These are phyloP conservation scores for Miamiensis avidus DNA, from an alignment of 169 alveolate species.

Conservation along the genomic window DNA sequence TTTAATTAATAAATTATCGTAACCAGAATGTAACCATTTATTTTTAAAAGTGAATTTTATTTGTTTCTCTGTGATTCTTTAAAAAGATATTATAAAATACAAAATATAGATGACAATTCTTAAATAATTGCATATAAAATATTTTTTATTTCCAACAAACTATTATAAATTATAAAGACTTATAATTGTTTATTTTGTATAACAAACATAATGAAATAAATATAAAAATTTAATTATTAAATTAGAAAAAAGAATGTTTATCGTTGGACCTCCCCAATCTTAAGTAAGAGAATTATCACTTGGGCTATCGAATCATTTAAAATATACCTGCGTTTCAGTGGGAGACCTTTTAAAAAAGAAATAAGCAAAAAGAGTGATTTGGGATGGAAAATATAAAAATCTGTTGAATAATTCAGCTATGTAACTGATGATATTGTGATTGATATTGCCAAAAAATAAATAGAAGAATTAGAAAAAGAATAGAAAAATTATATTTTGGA, in stretches of 20 bases:
- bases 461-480: slow-evolving; percentile 71
- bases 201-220: too few species aligned
- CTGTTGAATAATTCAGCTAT: slow-evolving; percentile 58
- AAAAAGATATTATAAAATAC: too few species aligned
- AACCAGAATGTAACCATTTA: slow-evolving; percentile 58
- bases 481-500: slow-evolving; percentile 84
- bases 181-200: too few species aligned
- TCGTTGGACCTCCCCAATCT: slow-evolving; percentile 85
- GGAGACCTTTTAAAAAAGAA: slow-evolving; percentile 80
- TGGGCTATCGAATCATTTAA: slow-evolving; percentile 73
- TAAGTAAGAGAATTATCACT: slow-evolving; percentile 73
- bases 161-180: neutral
- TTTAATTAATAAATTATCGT: slow-evolving; percentile 70
- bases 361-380: slow-evolving; percentile 72
- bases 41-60: neutral
- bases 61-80: neutral
- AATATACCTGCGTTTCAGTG: slow-evolving; percentile 65
- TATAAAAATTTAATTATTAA: too few species aligned
- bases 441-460: slow-evolving; percentile 66
- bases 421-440: slow-evolving; percentile 83
- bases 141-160: neutral
- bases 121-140: too few species aligned
- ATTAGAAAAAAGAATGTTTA: slow-evolving; percentile 67
- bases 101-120: too few species aligned
- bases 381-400: slow-evolving; percentile 66